phyloP scores from a whole-genome alignment of 371 early-diverging fungal genomes.

The Mortierella sp. region DNA sequence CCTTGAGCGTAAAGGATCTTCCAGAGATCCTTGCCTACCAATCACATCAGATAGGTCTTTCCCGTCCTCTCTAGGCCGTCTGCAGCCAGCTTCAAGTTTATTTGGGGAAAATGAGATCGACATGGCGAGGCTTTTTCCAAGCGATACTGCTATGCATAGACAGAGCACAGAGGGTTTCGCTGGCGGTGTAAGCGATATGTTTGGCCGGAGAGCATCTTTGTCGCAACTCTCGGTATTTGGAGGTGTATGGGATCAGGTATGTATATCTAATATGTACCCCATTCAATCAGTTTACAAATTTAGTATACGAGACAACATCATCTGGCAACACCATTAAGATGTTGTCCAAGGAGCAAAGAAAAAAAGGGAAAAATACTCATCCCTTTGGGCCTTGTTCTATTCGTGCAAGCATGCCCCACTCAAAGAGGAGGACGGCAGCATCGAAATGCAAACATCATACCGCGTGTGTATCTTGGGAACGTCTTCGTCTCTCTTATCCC shows the following conservation, averaged over 20 bases:
- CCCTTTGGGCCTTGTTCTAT: not conserved
- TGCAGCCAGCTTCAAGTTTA: not conserved
- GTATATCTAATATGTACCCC: not conserved
- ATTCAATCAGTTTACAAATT: not conserved
- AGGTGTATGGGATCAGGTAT: slow-evolving; percentile 32
- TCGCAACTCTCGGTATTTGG: slow-evolving; percentile 21
- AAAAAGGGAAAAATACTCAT: not conserved
- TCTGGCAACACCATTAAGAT: no score
- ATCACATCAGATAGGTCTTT: not conserved
- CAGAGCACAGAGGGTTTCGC: not conserved
- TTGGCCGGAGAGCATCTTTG: slow-evolving; percentile 34
- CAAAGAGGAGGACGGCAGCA: not conserved
- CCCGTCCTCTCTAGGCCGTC: not conserved
- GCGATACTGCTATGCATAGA: not conserved
- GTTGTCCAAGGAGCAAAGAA: not conserved
- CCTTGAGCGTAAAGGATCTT: not conserved
- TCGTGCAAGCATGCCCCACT: not conserved
- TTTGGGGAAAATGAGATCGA: not conserved
- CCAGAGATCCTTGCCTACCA: not conserved
- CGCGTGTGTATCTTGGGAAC: no score
- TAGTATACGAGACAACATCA: not conserved
- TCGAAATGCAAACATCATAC: slow-evolving; percentile 10
- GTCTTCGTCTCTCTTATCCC: not conserved
- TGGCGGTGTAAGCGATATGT: slow-evolving; percentile 1
- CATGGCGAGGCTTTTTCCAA: not conserved